These are phyloP conservation scores for Schizonepeta tenuifolia DNA, from an alignment of 257 asterid genomes.

Conservation along the genomic window DNA sequence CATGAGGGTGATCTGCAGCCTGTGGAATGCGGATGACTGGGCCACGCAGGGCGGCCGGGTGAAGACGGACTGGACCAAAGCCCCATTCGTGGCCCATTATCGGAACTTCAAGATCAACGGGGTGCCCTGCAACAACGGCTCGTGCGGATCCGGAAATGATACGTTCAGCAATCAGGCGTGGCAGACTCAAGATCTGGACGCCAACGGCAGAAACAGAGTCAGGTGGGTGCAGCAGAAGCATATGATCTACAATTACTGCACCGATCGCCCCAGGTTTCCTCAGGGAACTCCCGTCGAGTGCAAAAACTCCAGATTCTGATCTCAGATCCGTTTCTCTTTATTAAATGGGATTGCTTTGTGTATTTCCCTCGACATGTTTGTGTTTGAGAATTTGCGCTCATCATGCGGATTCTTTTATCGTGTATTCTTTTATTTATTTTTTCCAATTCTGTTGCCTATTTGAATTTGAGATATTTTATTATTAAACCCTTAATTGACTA, in stretches of 20 bases:
- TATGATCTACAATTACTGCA: constrained; percentile 48
- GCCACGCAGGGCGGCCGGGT: constrained; percentile 62
- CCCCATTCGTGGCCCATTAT: constrained; percentile 55
- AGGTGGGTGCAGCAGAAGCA: constrained; percentile 45
- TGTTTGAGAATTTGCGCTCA: no score
- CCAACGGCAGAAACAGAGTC: constrained; percentile 41
- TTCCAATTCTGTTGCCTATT: no score
- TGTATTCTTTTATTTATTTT: no score
- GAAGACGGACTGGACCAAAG: constrained; percentile 56
- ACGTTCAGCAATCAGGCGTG: constrained; percentile 28
- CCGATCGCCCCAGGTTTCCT: constrained; percentile 45
- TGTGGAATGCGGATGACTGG: constrained; percentile 68
- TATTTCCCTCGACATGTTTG: no score
- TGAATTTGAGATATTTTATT: no score
- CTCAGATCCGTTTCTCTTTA: no score
- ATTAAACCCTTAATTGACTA: no score
- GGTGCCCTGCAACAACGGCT: constrained; percentile 20
- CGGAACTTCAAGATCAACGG: constrained; percentile 45
- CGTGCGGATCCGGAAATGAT: constrained; percentile 18
- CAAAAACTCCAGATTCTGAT: constrained; percentile 39
- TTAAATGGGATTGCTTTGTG: no score
- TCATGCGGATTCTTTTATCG: no score
- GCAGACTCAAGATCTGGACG: constrained; percentile 39
- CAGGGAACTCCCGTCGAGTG: constrained; percentile 46
- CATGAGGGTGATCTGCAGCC: constrained; percentile 58